Conservation (phyloP, 2,329 filamentous ascomycete species). For the Albophoma yamanashiensis region DNA sequence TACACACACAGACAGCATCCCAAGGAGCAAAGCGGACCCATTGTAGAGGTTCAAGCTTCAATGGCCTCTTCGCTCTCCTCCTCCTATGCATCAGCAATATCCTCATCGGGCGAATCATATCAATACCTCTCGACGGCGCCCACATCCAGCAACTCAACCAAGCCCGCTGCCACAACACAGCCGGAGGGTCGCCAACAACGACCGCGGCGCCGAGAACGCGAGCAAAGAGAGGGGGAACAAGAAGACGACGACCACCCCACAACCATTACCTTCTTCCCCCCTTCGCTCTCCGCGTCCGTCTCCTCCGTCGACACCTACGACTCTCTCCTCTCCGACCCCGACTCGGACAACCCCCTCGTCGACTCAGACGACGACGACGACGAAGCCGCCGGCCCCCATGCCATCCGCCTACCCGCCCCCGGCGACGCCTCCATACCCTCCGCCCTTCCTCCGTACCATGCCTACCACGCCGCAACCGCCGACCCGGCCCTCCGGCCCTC, state of each 20-base stretch:
- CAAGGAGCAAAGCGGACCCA: neutral
- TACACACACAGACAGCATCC: neutral
- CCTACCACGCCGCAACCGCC: slow-evolving; percentile 44
- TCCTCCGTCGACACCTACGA: slow-evolving; percentile 71
- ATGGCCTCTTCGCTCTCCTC: neutral
- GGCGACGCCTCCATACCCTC: slow-evolving; percentile 28
- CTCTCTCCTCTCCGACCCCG: slow-evolving; percentile 47
- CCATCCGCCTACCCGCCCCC: slow-evolving; percentile 10
- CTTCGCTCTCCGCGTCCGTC: slow-evolving; percentile 11
- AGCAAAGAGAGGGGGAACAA: neutral
- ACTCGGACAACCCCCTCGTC: slow-evolving; percentile 17
- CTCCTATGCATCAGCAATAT: neutral
- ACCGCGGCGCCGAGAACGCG: neutral
- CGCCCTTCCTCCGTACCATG: slow-evolving; percentile 44
- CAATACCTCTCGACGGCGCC: neutral
- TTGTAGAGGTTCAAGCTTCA: neutral
- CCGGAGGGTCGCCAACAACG: neutral
- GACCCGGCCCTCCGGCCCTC: slow-evolving; percentile 61
- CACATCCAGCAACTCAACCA: neutral
- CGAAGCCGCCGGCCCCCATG: neutral
- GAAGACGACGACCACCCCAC: neutral
- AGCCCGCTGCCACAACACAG: neutral
- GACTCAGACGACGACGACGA: slow-evolving; percentile 8
- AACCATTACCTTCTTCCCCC: slow-evolving; percentile 5
- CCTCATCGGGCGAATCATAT: neutral